phyloP scores from a whole-genome alignment of 2,329 filamentous ascomycete species.

The Fusarium staphyleae region DNA sequence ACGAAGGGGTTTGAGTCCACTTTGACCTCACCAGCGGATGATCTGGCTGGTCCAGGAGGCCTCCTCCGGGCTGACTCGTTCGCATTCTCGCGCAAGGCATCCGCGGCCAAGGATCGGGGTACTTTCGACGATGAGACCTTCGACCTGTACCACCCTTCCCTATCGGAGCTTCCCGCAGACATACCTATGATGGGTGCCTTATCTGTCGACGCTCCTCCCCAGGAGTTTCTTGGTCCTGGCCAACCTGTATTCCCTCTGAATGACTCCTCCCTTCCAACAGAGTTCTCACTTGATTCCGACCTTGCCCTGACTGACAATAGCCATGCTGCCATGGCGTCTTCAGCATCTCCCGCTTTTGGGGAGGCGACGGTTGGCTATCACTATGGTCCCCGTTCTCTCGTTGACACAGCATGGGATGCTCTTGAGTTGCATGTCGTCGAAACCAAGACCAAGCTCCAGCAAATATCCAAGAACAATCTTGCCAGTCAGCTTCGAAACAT shows the following conservation, averaged over 20 bases:
- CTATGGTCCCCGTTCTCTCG: slow-evolving; percentile 44
- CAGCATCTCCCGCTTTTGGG: slow-evolving; percentile 18
- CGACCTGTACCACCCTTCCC: slow-evolving; percentile 41
- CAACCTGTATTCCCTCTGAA: slow-evolving; percentile 49
- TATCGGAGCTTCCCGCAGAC: slow-evolving; percentile 55
- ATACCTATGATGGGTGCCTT: slow-evolving; percentile 46
- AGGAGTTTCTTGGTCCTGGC: slow-evolving; percentile 44
- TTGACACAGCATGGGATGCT: slow-evolving; percentile 54
- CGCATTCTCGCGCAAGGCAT: slow-evolving; percentile 32
- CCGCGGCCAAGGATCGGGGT: slow-evolving; percentile 34
- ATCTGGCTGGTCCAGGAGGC: slow-evolving; percentile 46
- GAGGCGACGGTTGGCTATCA: slow-evolving; percentile 40
- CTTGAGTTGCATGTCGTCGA: slow-evolving; percentile 55
- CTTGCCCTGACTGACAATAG: slow-evolving; percentile 46
- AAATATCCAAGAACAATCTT: slow-evolving; percentile 51
- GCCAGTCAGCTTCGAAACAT: slow-evolving; percentile 51
- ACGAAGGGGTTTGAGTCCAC: slow-evolving; percentile 51
- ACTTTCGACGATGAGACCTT: slow-evolving; percentile 43
- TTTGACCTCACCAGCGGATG: slow-evolving; percentile 56
- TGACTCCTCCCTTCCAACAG: slow-evolving; percentile 44
- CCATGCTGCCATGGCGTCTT: slow-evolving; percentile 30
- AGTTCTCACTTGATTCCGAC: slow-evolving; percentile 48
- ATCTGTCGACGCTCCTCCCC: slow-evolving; percentile 39
- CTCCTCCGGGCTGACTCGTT: slow-evolving; percentile 39
- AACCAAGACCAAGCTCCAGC: slow-evolving; percentile 53